These are phyloP conservation scores for Chrysosporium queenslandicum DNA, from an alignment of 2,329 filamentous ascomycete genomes.

Conservation along the genomic window DNA sequence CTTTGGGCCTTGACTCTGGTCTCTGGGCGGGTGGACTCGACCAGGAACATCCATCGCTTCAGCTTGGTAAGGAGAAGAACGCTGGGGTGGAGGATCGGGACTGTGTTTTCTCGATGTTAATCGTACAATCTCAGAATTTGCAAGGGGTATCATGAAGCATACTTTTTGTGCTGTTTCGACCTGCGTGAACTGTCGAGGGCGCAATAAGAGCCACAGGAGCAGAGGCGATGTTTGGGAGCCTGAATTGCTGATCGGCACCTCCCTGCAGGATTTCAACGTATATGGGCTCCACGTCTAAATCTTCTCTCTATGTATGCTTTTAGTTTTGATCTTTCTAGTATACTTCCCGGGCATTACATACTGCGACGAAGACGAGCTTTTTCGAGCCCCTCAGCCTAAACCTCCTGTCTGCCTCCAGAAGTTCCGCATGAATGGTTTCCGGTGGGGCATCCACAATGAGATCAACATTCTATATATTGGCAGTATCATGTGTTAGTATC, in stretches of 20 bases:
- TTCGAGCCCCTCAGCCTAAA: slow-evolving; percentile 5
- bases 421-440: background rate
- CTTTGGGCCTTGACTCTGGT: slow-evolving; percentile 5
- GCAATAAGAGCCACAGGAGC: slow-evolving; percentile 1
- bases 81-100: slow-evolving; percentile 10
- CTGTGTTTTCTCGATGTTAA: slow-evolving; percentile 2
- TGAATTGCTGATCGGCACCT: slow-evolving; percentile 8
- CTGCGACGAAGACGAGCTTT: slow-evolving; percentile 10
- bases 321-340: background rate
- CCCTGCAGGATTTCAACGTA: slow-evolving; percentile 8
- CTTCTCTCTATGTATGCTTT: background rate
- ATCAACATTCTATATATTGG: slow-evolving; percentile 11
- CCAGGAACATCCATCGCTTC: slow-evolving; percentile 14
- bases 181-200: background rate
- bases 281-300: background rate
- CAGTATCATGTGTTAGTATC: background rate
- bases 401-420: slow-evolving; percentile 3
- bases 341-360: background rate
- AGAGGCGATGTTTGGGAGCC: slow-evolving; percentile 9
- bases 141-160: background rate
- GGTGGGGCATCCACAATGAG: slow-evolving; percentile 9
- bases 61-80: slow-evolving; percentile 14
- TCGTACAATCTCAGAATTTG: background rate
- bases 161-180: slow-evolving; percentile 1
- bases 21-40: slow-evolving; percentile 11